phyloP scores from a whole-genome alignment of 2,329 filamentous ascomycete genomes.

The Fusarium pseudograminearum region DNA sequence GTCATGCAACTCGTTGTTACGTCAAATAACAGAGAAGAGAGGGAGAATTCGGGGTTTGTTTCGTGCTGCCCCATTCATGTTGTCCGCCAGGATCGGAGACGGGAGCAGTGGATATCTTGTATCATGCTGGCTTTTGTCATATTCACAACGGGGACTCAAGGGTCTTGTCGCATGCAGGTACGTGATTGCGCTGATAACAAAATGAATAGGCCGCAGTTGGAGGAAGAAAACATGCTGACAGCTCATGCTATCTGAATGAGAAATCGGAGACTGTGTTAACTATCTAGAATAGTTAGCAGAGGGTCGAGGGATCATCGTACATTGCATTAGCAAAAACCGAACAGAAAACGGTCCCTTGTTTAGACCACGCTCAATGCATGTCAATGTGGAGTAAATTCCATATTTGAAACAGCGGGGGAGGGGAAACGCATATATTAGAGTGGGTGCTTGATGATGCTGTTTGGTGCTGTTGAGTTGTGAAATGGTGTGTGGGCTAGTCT shows the following conservation, averaged over 20 bases:
- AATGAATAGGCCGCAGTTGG: slow-evolving; percentile 7
- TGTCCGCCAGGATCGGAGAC: not conserved
- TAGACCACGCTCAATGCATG: slow-evolving; percentile 26
- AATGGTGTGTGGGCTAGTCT: not conserved
- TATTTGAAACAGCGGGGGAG: slow-evolving; percentile 42
- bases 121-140: not conserved
- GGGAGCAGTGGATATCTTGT: not conserved
- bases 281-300: not conserved
- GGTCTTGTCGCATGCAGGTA: slow-evolving; percentile 20
- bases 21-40: not conserved
- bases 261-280: slow-evolving; percentile 2
- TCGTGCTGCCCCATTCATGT: not conserved
- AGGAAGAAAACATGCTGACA: not conserved
- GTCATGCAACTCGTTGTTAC: slow-evolving; percentile 11
- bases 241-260: slow-evolving; percentile 4
- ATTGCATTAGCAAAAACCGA: slow-evolving; percentile 23
- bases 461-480: slow-evolving; percentile 13
- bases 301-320: slow-evolving; percentile 24
- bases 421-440: slow-evolving; percentile 9
- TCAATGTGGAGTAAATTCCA: slow-evolving; percentile 21
- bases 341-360: slow-evolving; percentile 13
- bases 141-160: not conserved
- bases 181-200: not conserved
- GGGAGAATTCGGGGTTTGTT: slow-evolving; percentile 1
- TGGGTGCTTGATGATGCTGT: slow-evolving; percentile 18